These are phyloP conservation scores for Lecanoromycetidae sp. DNA, from an alignment of 2,329 filamentous ascomycete genomes.

Conservation along the genomic window DNA sequence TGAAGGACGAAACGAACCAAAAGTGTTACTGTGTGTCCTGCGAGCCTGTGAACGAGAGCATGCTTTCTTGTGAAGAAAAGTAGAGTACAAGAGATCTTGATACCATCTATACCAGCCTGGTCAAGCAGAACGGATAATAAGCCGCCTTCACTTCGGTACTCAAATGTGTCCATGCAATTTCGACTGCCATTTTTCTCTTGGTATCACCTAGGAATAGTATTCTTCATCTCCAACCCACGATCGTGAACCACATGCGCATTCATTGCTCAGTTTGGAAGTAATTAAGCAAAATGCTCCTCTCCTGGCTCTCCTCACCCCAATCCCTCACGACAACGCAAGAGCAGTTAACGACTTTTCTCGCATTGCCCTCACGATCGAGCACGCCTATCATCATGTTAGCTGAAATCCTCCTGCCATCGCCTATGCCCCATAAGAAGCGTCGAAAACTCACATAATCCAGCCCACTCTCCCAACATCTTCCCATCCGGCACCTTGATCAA, in stretches of 20 bases:
- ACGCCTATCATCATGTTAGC: too few relatives aligned
- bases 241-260: slow-evolving; percentile 13
- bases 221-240: neutral
- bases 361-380: slow-evolving; percentile 97
- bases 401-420: neutral
- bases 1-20: too few relatives aligned
- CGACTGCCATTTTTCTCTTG: too few relatives aligned
- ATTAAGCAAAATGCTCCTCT: slow-evolving; percentile 98
- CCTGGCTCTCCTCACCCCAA: slow-evolving; percentile 99
- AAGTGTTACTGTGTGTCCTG: too few relatives aligned
- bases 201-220: too few relatives aligned
- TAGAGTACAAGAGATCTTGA: neutral
- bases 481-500: slow-evolving; percentile 99
- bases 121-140: too few relatives aligned
- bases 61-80: neutral
- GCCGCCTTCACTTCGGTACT: too few relatives aligned
- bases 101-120: neutral
- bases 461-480: slow-evolving; percentile 99
- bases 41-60: too few relatives aligned
- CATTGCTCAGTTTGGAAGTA: slow-evolving; percentile 86
- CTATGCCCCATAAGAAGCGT: slow-evolving; percentile 8
- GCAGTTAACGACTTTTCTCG: slow-evolving; percentile 99
- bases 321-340: slow-evolving; percentile 99
- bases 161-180: too few relatives aligned
- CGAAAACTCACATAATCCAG: slow-evolving; percentile 80